Evolutionary conservation across 148 eudicot genomes (phyloP).

Genomic region (Spergularia bocconei): DNA sequence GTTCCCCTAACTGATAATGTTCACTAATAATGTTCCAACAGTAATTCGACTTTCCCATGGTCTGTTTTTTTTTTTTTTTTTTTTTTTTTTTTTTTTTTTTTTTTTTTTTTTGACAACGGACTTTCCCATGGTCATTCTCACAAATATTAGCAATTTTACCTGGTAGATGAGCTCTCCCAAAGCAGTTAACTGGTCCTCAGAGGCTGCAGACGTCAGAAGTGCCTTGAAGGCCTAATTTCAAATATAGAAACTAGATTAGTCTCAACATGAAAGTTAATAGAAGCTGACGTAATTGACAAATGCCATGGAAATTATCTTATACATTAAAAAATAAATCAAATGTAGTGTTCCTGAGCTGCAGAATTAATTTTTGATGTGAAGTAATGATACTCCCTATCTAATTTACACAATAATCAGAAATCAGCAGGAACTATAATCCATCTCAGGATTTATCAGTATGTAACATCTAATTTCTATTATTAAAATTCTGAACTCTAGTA

Average conservation of each 20-base stretch:
- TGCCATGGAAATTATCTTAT: background rate
- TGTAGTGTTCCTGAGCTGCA: background rate
- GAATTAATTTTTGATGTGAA: background rate
- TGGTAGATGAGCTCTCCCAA: conserved; percentile 94
- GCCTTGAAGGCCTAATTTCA: conserved; percentile 84
- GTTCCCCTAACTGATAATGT: no score
- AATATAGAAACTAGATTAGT: conserved; percentile 2
- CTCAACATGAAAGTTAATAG: conserved; percentile 13
- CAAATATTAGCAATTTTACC: conserved; percentile 35
- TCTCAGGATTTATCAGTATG: background rate
- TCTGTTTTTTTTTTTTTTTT: no score
- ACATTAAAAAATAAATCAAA: background rate
- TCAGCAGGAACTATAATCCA: background rate
- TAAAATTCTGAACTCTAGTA: background rate
- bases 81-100: no score
- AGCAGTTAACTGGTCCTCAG: conserved; percentile 78
- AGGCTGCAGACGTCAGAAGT: conserved; percentile 74
- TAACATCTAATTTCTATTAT: background rate
- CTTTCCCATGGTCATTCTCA: no score
- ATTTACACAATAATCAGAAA: background rate
- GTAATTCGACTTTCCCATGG: no score
- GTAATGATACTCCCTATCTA: background rate
- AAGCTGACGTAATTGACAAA: background rate
- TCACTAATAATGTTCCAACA: no score
- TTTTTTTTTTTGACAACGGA: no score